These are phyloP conservation scores for Bondarzewia mesenterica DNA, from an alignment of 1,284 basidiomycete genomes.

Conservation along the genomic window DNA sequence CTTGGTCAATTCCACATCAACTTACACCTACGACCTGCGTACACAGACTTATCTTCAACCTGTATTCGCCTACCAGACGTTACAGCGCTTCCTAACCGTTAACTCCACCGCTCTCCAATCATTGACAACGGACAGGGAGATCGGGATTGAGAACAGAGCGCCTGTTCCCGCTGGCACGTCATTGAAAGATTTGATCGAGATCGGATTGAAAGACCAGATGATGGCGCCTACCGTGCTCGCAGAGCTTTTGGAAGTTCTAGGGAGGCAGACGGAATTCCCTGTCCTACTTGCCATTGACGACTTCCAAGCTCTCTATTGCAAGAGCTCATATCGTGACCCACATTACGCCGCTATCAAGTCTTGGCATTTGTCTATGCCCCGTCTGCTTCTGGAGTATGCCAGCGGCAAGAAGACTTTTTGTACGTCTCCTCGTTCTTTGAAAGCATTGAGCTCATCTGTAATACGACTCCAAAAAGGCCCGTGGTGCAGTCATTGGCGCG, in stretches of 20 bases:
- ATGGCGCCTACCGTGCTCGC: conserved; percentile 62
- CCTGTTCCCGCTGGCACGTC: conserved; percentile 40
- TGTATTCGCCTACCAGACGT: conserved; percentile 46
- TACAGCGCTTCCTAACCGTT: conserved; percentile 50
- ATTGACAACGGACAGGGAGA: conserved; percentile 31
- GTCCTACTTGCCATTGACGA: conserved; percentile 86
- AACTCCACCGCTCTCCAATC: conserved; percentile 37
- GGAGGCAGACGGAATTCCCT: conserved; percentile 67
- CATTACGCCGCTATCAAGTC: conserved; percentile 67
- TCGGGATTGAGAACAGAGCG: conserved; percentile 39
- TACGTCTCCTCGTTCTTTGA: conserved; percentile 28
- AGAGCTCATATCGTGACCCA: conserved; percentile 71
- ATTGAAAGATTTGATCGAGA: conserved; percentile 51
- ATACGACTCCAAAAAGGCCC: conserved; percentile 27
- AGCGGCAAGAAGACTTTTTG: conserved; percentile 62
- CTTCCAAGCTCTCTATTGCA: conserved; percentile 74
- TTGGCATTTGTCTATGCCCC: conserved; percentile 78
- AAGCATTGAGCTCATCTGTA: conserved; percentile 10
- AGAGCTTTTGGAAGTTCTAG: conserved; percentile 57
- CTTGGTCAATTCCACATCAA: conserved; percentile 73
- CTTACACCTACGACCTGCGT: conserved; percentile 68
- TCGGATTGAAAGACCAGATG: conserved; percentile 47
- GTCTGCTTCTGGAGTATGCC: conserved; percentile 71
- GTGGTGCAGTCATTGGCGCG: conserved; percentile 62
- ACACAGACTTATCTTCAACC: conserved; percentile 81